Conservation (phyloP, 768 basidiomycete genomes). For the Phylloporus sp. region DNA sequence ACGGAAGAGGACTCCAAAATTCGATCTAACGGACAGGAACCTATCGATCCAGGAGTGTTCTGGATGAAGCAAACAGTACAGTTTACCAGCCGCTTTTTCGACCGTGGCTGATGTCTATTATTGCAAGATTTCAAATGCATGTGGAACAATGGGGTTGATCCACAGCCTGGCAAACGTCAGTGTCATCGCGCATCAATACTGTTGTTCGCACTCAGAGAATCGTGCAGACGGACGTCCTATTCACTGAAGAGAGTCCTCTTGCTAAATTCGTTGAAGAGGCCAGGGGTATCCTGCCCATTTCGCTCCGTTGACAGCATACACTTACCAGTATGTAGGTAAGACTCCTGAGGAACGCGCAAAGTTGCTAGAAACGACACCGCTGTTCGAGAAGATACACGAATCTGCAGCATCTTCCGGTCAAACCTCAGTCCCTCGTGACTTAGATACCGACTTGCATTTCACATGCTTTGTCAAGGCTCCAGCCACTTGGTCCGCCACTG, state of each 20-base stretch:
- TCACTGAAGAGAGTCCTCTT: slow-evolving; percentile 54
- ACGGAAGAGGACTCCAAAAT: slow-evolving; percentile 58
- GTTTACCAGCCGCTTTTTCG: not conserved
- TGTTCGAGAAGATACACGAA: slow-evolving; percentile 76
- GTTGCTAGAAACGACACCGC: slow-evolving; percentile 65
- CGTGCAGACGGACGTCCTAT: slow-evolving; percentile 50
- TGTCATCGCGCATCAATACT: slow-evolving; percentile 4
- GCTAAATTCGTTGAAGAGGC: slow-evolving; percentile 62
- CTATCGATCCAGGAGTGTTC: slow-evolving; percentile 60
- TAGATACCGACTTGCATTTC: slow-evolving; percentile 79
- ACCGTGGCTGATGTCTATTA: not conserved
- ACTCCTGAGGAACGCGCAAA: slow-evolving; percentile 70
- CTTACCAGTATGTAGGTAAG: slow-evolving; percentile 40
- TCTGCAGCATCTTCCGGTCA: slow-evolving; percentile 68
- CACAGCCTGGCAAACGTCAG: slow-evolving; percentile 80
- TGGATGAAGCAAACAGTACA: slow-evolving; percentile 90
- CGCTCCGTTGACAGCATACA: not conserved
- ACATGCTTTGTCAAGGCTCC: slow-evolving; percentile 79
- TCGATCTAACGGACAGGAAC: slow-evolving; percentile 38
- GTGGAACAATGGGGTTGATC: slow-evolving; percentile 82
- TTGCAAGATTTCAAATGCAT: slow-evolving; percentile 71
- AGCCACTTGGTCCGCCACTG: slow-evolving; percentile 25
- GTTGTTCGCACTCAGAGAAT: slow-evolving; percentile 3
- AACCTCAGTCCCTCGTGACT: slow-evolving; percentile 54
- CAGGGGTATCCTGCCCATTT: slow-evolving; percentile 38